These are phyloP conservation scores for Themeda triandra DNA, from an alignment of 176 grass and related monocot species.

Conservation along the genomic window DNA sequence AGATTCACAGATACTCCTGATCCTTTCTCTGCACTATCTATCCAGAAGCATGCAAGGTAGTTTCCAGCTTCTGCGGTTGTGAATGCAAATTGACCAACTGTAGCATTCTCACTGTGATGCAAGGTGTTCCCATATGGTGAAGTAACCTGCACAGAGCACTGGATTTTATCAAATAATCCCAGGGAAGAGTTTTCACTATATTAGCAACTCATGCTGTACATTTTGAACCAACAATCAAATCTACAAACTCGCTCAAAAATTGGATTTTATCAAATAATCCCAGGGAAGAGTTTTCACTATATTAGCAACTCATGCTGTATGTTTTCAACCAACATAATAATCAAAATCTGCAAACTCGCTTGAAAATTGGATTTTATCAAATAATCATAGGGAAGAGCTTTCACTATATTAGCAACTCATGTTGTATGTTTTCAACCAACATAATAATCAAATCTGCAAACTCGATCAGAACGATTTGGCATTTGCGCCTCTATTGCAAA, in stretches of 20 bases:
- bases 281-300: neutral
- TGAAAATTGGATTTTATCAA: slow-evolving; percentile 7
- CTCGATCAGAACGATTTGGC: neutral
- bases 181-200: neutral
- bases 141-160: slow-evolving; percentile 65
- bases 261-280: neutral
- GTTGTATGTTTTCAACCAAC: neutral
- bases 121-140: slow-evolving; percentile 82
- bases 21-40: slow-evolving; percentile 59
- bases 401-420: neutral
- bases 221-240: neutral
- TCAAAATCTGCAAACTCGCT: too few relatives aligned
- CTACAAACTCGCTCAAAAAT: too few relatives aligned
- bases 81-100: slow-evolving; percentile 78
- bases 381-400: neutral
- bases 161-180: neutral
- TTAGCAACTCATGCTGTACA: neutral
- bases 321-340: neutral
- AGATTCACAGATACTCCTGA: slow-evolving; percentile 57
- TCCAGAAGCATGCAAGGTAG: slow-evolving; percentile 87
- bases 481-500: neutral
- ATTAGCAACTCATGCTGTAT: neutral
- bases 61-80: slow-evolving; percentile 78
- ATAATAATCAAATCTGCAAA: slow-evolving; percentile 14
- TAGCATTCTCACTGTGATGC: slow-evolving; percentile 67